A percentile compares a stretch with the other conserved stretches of the same genome.
Evolutionary conservation across 371 early-diverging fungal genomes (phyloP).

Genomic region (Lichtheimia corymbifera): DNA sequence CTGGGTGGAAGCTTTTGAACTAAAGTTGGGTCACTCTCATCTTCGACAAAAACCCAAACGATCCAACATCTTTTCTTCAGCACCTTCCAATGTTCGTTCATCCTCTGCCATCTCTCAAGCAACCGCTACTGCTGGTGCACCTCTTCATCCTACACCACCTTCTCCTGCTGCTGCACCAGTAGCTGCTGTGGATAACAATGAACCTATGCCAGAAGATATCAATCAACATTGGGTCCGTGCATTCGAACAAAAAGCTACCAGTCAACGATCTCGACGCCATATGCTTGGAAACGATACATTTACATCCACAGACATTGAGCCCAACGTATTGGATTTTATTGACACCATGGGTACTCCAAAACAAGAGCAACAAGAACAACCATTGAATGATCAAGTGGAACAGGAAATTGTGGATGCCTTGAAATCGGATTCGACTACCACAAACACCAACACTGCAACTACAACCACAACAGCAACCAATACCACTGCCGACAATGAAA

Average conservation of each 20-base stretch:
- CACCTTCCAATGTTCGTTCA: neutral
- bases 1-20: slow-evolving; percentile 26
- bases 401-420: neutral
- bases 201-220: slow-evolving; percentile 15
- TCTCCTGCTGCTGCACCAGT: neutral
- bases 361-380: neutral
- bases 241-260: slow-evolving; percentile 17
- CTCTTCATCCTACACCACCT: neutral
- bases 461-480: neutral
- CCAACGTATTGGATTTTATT: neutral
- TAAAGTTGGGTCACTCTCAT: slow-evolving; percentile 13
- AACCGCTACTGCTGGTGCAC: slow-evolving; percentile 1
- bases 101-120: neutral
- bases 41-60: slow-evolving; percentile 4
- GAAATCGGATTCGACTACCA: too few relatives aligned
- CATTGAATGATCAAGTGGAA: slow-evolving; percentile 5
- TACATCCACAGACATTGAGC: neutral
- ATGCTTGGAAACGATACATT: slow-evolving; percentile 10
- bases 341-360: neutral
- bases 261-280: neutral
- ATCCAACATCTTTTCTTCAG: slow-evolving; percentile 1
- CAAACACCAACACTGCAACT: neutral
- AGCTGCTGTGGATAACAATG: neutral
- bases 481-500: slow-evolving; percentile 2
- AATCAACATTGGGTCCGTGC: slow-evolving; percentile 18